Percentiles rank a stretch among this genome's conserved stretches.
Evolutionary conservation across 805 yeast genomes (phyloP).

Genomic region (Suhomyces emberorum): DNA sequence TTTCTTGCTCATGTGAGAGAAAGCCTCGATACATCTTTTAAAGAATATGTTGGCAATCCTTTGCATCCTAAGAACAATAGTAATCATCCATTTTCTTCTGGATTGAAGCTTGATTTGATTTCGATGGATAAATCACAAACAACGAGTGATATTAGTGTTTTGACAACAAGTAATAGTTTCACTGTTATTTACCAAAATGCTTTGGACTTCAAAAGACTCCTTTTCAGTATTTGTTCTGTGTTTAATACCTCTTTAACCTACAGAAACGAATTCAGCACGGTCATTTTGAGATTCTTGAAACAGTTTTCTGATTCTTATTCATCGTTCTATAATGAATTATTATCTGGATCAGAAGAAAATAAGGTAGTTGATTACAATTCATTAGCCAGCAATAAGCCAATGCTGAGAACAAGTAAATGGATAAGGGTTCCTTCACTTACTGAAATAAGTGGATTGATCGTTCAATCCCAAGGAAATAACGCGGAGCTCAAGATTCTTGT

Average conservation of each 20-base stretch:
- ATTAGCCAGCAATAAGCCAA: constrained; percentile 13
- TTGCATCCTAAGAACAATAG: neutral
- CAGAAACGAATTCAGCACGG: constrained; percentile 52
- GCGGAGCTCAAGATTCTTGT: constrained; percentile 12
- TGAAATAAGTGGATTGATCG: constrained; percentile 15
- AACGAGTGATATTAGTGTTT: neutral
- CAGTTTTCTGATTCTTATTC: constrained; percentile 32
- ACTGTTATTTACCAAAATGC: constrained; percentile 41
- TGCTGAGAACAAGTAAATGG: constrained; percentile 31
- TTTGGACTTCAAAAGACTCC: constrained; percentile 43
- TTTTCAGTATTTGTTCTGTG: constrained; percentile 46
- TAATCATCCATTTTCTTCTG: constrained; percentile 8
- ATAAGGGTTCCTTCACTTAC: constrained; percentile 29
- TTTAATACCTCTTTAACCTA: constrained; percentile 60
- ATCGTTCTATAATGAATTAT: constrained; percentile 36
- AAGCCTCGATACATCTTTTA: constrained; percentile 52
- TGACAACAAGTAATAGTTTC: neutral
- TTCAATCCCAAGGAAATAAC: constrained; percentile 3
- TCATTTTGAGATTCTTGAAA: constrained; percentile 38
- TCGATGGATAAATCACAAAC: constrained; percentile 23
- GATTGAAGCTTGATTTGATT: constrained; percentile 28
- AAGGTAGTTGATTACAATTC: constrained; percentile 1
- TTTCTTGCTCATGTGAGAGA: constrained; percentile 64
- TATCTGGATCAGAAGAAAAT: constrained; percentile 20
- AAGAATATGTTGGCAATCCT: constrained; percentile 29